Conservation (phyloP, 768 basidiomycete species). For the Podaxis sp. region DNA sequence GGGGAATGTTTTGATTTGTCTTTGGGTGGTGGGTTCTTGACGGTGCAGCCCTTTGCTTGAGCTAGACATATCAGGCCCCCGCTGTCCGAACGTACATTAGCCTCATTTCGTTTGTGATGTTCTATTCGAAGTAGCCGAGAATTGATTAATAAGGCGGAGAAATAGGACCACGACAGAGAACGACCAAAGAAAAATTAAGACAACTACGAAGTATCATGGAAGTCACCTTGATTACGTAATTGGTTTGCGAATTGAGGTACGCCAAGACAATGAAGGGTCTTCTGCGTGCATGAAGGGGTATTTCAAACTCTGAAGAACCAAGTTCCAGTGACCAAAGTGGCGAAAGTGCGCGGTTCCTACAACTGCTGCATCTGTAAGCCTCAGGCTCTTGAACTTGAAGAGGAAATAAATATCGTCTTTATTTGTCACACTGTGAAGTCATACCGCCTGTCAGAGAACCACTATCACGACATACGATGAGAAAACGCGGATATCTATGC, state of each 20-base stretch:
- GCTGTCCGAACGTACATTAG: too few relatives aligned
- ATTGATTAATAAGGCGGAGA: neutral
- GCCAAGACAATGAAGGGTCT: too few relatives aligned
- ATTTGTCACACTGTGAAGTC: neutral
- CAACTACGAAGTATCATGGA: neutral
- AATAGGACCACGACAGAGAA: neutral
- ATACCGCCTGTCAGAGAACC: neutral
- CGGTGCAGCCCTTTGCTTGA: too few relatives aligned
- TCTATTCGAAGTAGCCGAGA: too few relatives aligned
- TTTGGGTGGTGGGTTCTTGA: too few relatives aligned
- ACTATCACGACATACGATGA: constrained; percentile 1
- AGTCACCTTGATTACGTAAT: neutral
- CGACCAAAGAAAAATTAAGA: neutral
- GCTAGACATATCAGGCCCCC: too few relatives aligned
- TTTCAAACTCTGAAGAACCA: too few relatives aligned
- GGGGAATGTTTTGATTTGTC: too few relatives aligned
- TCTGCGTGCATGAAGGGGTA: too few relatives aligned
- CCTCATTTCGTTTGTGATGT: too few relatives aligned
- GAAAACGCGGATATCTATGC: neutral
- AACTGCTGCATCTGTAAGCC: neutral
- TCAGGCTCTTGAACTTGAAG: neutral
- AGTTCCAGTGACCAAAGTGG: too few relatives aligned
- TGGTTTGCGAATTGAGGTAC: neutral
- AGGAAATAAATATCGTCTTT: too few relatives aligned
- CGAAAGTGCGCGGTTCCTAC: neutral